Percentiles rank a stretch among this genome's conserved stretches.
These are phyloP conservation scores for Globisporangium paddicum DNA, from an alignment of 352 stramenopile genomes.

Conservation along the genomic window DNA sequence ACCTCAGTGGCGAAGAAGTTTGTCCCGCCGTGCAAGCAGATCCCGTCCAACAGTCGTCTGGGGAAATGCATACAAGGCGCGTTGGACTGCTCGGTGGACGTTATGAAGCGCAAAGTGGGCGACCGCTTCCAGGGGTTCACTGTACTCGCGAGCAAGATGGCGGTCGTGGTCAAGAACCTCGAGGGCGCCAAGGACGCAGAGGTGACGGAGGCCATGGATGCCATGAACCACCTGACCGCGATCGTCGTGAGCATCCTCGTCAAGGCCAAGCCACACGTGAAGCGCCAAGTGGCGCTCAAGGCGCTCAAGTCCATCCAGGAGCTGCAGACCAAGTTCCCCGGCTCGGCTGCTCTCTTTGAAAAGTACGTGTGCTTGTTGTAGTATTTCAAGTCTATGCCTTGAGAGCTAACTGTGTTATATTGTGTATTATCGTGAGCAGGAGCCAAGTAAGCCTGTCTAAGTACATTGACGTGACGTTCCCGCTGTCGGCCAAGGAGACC, in stretches of 20 bases:
- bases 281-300: constrained; percentile 8
- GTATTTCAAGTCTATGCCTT: not conserved
- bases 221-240: constrained; percentile 3
- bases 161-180: constrained; percentile 10
- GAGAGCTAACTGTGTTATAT: not conserved
- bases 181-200: constrained; percentile 1
- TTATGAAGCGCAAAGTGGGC: constrained; percentile 12
- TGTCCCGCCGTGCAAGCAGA: constrained; percentile 2
- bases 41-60: not conserved
- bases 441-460: constrained; percentile 11
- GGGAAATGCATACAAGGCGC: constrained; percentile 8
- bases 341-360: constrained; percentile 8
- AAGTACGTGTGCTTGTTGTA: not conserved
- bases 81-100: constrained; percentile 4
- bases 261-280: constrained; percentile 12
- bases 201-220: constrained; percentile 8
- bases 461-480: constrained; percentile 15
- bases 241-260: constrained; percentile 7
- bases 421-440: constrained; percentile 5
- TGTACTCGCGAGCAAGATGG: constrained; percentile 3
- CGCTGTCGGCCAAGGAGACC: constrained; percentile 9
- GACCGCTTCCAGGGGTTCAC: constrained; percentile 12
- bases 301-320: constrained; percentile 13
- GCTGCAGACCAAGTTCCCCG: constrained; percentile 13
- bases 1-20: constrained; percentile 12